Conservation (phyloP, 352 stramenopile genomes). For the Globisporangium cystogenes region DNA sequence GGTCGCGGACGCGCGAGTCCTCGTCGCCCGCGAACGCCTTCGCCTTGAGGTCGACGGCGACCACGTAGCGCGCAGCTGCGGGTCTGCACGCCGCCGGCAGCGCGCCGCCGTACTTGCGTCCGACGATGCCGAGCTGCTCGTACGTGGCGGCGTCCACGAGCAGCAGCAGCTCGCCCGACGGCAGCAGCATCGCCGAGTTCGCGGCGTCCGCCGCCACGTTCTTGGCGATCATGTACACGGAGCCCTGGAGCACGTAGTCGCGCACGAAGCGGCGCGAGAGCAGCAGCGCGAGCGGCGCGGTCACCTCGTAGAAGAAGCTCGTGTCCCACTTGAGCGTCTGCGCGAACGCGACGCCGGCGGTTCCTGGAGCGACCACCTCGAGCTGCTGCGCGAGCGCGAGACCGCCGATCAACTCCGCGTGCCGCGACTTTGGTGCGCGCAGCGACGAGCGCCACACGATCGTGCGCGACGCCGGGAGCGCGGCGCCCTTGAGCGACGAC, state of each 20-base stretch:
- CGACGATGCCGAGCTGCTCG: slow-evolving; percentile 63
- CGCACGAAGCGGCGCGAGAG: slow-evolving; percentile 50
- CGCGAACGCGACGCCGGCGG: slow-evolving; percentile 21
- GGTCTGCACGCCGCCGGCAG: slow-evolving; percentile 13
- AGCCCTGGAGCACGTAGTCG: slow-evolving; percentile 47
- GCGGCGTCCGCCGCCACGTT: slow-evolving; percentile 57
- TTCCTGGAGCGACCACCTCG: slow-evolving; percentile 49
- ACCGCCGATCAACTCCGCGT: slow-evolving; percentile 30
- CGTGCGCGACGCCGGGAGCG: slow-evolving; percentile 30
- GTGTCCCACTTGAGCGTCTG: slow-evolving; percentile 70
- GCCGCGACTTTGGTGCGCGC: slow-evolving; percentile 34
- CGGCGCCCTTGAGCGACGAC: not conserved
- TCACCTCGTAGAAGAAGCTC: slow-evolving; percentile 79
- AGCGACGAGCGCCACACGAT: slow-evolving; percentile 67
- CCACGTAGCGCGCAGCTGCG: slow-evolving; percentile 39
- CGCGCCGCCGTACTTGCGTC: slow-evolving; percentile 47
- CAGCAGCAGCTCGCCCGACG: slow-evolving; percentile 59
- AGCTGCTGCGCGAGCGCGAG: slow-evolving; percentile 70
- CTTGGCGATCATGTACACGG: slow-evolving; percentile 74
- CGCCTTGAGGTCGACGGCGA: slow-evolving; percentile 55
- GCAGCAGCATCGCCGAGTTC: slow-evolving; percentile 63
- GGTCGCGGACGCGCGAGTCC: slow-evolving; percentile 17
- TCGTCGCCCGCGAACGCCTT: slow-evolving; percentile 23
- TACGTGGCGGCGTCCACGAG: slow-evolving; percentile 63
- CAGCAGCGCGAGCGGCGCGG: slow-evolving; percentile 41